Base-by-base conservation (phyloP, 2,329 filamentous ascomycete species). In the Parascedosporium putredinis region DNA sequence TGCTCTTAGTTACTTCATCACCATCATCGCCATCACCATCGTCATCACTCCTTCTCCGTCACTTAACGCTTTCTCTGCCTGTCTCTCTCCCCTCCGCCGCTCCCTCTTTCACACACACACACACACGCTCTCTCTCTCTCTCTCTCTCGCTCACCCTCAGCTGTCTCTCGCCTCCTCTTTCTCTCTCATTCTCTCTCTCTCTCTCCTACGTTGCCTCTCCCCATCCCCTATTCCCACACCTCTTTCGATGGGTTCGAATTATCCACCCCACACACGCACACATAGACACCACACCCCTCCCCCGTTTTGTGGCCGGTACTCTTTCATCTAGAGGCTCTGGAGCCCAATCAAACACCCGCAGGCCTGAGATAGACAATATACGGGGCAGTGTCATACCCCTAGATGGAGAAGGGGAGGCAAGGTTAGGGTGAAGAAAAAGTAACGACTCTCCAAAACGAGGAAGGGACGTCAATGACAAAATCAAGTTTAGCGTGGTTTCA, bases 401-500 rank as follows among this genome's bases (percentile, higher is more conserved):
- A 40, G 36, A 18, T 23, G 36, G 36, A 23, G 36, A 40, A 40
- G 22, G 18, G 9, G n/a, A n/a, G n/a, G n/a, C n/a, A n/a, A n/a
- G n/a, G n/a, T n/a, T n/a, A n/a, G n/a, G n/a, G n/a, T n/a, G n/a
- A 40, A 23, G 18, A 40, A 40, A 40, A 40, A 40, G 18, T 18
- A 40, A 20, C 10, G 18, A 40, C 16, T 5, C 7, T 6, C 27
- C 27, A n/a, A 18, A 18, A 40, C 36, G 18, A 20, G 36, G 36
- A 6, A 40, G 12, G 27, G 18, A 40, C 18, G 36, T 40, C 36
- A 40, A 40, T n/a, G 36, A 18, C 36, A 40, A 16, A 40, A 40
- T 34, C 36, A 40, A 40, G 36, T 6, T 40, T 40, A 40, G 36
- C 36, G 36, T 20, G n/a, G 36, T 40, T 40, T 40, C 36, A 40